Conservation (phyloP, 139 green algal species). For the Chloropicon primus region DNA sequence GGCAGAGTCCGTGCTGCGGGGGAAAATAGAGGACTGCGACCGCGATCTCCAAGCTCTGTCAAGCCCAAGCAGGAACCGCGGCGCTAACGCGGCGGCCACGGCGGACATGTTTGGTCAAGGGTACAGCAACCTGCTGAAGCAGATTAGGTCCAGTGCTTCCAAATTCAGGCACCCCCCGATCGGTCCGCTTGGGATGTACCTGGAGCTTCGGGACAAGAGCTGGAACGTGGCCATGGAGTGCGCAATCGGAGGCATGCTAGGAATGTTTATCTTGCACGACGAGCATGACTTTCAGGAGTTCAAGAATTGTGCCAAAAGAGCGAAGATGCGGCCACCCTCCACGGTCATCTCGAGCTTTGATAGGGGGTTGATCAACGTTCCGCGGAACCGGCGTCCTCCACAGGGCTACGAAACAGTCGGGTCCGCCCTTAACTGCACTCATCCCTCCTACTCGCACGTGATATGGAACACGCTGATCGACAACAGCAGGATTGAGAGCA, state of each 20-base stretch:
- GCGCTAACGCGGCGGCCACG: not conserved
- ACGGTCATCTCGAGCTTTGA: not conserved
- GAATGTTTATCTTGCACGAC: not conserved
- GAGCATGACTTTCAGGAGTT: not conserved
- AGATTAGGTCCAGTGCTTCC: not conserved
- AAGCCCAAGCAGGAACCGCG: too few species aligned
- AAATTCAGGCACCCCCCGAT: not conserved
- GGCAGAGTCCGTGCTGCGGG: too few species aligned
- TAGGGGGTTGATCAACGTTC: not conserved
- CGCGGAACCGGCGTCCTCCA: not conserved
- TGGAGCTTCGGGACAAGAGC: not conserved
- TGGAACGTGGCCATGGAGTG: not conserved
- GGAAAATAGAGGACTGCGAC: too few species aligned
- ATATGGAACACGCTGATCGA: constrained; percentile 1
- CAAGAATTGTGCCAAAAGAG: not conserved
- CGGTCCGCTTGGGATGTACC: not conserved
- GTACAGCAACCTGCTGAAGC: not conserved
- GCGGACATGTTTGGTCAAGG: not conserved
- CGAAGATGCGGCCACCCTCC: not conserved
- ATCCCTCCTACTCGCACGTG: not conserved
- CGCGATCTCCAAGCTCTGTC: too few species aligned
- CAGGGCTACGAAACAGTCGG: not conserved
- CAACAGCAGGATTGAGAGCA: not conserved
- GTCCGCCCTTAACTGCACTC: not conserved
- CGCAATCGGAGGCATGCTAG: not conserved